These are phyloP conservation scores for Talaromyces sp. DNA, from an alignment of 2,329 filamentous ascomycete genomes.

Conservation along the genomic window DNA sequence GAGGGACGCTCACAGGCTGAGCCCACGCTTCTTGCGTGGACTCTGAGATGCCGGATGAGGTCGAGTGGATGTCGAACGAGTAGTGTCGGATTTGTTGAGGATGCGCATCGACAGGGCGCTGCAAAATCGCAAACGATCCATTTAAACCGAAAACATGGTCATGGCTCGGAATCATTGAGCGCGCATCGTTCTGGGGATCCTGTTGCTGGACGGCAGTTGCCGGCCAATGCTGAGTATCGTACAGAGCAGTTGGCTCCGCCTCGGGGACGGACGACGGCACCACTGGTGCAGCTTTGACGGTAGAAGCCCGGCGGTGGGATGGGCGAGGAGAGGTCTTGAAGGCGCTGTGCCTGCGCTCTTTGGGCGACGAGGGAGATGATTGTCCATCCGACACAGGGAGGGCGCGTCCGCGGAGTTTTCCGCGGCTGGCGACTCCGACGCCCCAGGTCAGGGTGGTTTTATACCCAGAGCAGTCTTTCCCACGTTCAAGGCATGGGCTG, in stretches of 20 bases:
- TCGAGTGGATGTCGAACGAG: background rate
- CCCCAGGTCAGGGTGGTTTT: conserved; percentile 97
- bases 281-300: background rate
- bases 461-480: conserved; percentile 91
- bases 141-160: background rate
- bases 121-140: background rate
- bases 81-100: background rate
- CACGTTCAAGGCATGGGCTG: conserved; percentile 84
- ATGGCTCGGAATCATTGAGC: background rate
- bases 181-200: background rate
- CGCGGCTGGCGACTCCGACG: conserved; percentile 88
- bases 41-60: background rate
- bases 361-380: background rate
- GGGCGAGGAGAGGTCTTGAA: background rate
- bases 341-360: conserved; percentile 7
- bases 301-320: background rate
- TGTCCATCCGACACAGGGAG: conserved; percentile 53
- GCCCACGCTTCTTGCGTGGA: background rate
- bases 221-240: background rate
- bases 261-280: background rate
- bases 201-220: background rate
- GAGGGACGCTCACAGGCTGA: background rate
- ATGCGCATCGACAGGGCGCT: background rate
- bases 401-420: conserved; percentile 85
- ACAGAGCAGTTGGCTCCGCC: background rate